These are phyloP conservation scores for Rhododendron williamsianum DNA, from an alignment of 148 eudicot genomes.

Conservation along the genomic window DNA sequence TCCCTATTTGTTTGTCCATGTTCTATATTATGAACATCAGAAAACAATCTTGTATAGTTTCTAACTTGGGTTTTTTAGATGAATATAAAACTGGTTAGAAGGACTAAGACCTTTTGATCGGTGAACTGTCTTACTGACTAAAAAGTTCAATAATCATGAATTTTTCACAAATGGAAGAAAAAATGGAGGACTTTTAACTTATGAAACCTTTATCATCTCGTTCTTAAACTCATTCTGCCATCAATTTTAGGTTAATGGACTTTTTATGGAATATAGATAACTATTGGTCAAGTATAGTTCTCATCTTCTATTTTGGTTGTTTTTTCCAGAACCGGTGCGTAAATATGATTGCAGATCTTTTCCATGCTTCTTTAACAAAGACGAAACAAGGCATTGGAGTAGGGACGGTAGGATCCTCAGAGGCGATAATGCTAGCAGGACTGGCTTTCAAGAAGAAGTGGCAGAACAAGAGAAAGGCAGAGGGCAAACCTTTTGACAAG, in stretches of 20 bases:
- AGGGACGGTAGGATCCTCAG: constrained; percentile 26
- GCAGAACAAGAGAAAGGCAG: constrained; percentile 19
- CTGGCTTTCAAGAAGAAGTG: constrained; percentile 27
- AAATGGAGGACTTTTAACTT: not conserved
- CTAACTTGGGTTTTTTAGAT: not conserved
- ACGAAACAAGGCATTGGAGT: constrained; percentile 14
- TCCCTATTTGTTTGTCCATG: not conserved
- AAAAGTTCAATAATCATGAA: not conserved
- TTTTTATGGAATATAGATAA: not conserved
- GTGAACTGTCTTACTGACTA: not conserved
- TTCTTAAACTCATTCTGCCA: not conserved
- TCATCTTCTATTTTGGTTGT: not conserved
- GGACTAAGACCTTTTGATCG: not conserved
- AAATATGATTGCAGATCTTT: constrained; percentile 23
- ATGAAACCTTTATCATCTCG: not conserved
- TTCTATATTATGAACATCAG: not conserved
- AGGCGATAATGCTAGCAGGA: constrained; percentile 30
- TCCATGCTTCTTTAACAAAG: constrained; percentile 23
- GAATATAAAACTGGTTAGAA: not conserved
- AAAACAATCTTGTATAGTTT: not conserved
- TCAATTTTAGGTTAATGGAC: not conserved
- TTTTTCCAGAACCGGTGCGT: constrained; percentile 23
- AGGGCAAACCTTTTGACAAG: constrained; percentile 21
- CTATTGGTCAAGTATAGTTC: not conserved
- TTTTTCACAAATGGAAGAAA: not conserved